Percentiles rank a stretch among this genome's conserved stretches.
Conservation (phyloP, 1,139 yeast species). For the Yamadazyma conglobata region DNA sequence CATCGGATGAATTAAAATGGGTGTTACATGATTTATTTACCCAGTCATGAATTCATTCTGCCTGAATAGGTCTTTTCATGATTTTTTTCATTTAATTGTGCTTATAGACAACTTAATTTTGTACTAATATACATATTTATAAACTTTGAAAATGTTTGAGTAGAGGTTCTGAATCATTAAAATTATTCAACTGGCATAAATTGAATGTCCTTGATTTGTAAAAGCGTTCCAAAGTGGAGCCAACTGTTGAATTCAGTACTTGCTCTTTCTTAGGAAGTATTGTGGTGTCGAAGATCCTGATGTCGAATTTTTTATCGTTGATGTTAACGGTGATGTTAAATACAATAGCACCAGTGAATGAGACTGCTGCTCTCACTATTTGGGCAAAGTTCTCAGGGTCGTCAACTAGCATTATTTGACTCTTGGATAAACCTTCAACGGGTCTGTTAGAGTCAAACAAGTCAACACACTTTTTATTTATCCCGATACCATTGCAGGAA, state of each 20-base stretch:
- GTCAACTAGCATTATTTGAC: slow-evolving; percentile 16
- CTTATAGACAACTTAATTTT: slow-evolving; percentile 1
- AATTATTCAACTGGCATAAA: slow-evolving; percentile 4
- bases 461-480: slow-evolving; percentile 8
- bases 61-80: too few species aligned
- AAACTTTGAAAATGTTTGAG: slow-evolving; percentile 3
- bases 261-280: slow-evolving; percentile 2
- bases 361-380: slow-evolving; percentile 5
- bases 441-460: slow-evolving; percentile 12
- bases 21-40: slow-evolving; percentile 56
- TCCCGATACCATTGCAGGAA: slow-evolving; percentile 19
- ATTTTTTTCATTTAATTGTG: too few species aligned
- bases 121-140: slow-evolving; percentile 4
- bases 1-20: slow-evolving; percentile 69
- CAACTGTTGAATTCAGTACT: not conserved
- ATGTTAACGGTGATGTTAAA: slow-evolving; percentile 3
- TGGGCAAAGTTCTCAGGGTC: slow-evolving; percentile 11
- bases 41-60: slow-evolving; percentile 23
- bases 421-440: slow-evolving; percentile 1
- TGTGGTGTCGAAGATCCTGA: slow-evolving; percentile 7
- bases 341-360: slow-evolving; percentile 5
- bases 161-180: slow-evolving; percentile 3
- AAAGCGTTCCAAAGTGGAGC: slow-evolving; percentile 1
- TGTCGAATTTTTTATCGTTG: not conserved
- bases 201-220: slow-evolving; percentile 5